Evolutionary conservation across 2,329 filamentous ascomycete species (phyloP).

Genomic region (Cordyceps fumosorosea): DNA sequence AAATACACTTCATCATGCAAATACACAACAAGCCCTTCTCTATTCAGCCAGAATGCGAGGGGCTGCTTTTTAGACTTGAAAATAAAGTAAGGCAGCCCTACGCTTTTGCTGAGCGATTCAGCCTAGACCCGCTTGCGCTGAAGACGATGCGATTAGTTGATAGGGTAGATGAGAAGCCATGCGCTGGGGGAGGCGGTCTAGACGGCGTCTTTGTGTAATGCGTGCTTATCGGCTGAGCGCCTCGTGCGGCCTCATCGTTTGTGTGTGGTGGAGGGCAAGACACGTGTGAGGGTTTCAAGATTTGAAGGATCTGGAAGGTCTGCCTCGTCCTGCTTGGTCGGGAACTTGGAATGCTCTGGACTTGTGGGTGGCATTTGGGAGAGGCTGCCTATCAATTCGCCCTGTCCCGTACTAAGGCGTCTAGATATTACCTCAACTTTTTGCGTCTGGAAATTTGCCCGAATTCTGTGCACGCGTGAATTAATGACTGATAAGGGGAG

Average conservation of each 20-base stretch:
- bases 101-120: background rate
- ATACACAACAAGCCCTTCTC: background rate
- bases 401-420: too few relatives aligned
- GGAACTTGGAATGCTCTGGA: too few relatives aligned
- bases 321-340: too few relatives aligned
- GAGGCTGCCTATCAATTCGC: too few relatives aligned
- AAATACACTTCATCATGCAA: background rate
- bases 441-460: too few relatives aligned
- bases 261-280: too few relatives aligned
- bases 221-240: constrained; percentile 5
- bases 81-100: background rate
- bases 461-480: too few relatives aligned
- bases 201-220: background rate
- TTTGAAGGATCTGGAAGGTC: too few relatives aligned
- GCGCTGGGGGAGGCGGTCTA: background rate
- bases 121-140: constrained; percentile 5
- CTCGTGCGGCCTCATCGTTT: background rate
- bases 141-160: background rate
- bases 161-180: background rate
- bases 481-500: too few relatives aligned
- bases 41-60: background rate
- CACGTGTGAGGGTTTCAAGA: too few relatives aligned
- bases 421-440: too few relatives aligned
- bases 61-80: background rate
- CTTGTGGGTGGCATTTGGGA: too few relatives aligned